Percentiles rank a stretch among this genome's conserved stretches.
These are phyloP conservation scores for Raffaelea ambrosiae DNA, from an alignment of 2,329 filamentous ascomycete species.

Conservation along the genomic window DNA sequence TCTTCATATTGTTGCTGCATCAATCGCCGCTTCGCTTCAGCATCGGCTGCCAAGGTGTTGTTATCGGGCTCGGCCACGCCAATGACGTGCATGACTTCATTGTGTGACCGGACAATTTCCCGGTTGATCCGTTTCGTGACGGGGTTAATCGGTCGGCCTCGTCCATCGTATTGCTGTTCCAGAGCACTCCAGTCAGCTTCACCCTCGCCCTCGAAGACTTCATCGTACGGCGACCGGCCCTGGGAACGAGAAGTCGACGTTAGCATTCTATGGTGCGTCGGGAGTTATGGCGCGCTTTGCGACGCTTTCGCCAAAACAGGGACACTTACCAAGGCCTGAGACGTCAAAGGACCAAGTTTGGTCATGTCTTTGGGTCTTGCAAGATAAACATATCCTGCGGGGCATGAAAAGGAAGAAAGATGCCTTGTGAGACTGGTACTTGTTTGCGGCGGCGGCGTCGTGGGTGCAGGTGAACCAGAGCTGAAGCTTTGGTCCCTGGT, in stretches of 20 bases:
- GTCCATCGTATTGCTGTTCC: slow-evolving; percentile 43
- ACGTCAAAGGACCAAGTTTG: slow-evolving; percentile 46
- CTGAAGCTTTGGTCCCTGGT: no score
- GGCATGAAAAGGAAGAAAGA: no score
- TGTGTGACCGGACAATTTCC: slow-evolving; percentile 51
- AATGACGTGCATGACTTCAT: slow-evolving; percentile 56
- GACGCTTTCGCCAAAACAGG: no score
- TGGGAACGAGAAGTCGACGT: slow-evolving; percentile 17
- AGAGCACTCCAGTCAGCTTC: slow-evolving; percentile 30
- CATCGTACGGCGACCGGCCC: slow-evolving; percentile 54
- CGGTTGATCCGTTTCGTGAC: slow-evolving; percentile 46
- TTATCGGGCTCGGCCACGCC: slow-evolving; percentile 53
- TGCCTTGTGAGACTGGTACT: no score
- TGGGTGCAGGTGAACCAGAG: no score
- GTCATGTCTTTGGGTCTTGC: slow-evolving; percentile 31
- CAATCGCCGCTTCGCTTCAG: slow-evolving; percentile 30
- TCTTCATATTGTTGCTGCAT: slow-evolving; percentile 40
- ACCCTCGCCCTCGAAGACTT: slow-evolving; percentile 42
- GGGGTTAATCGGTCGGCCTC: slow-evolving; percentile 47
- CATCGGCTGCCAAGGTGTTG: slow-evolving; percentile 20
- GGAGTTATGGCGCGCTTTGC: no score
- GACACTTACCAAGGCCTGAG: slow-evolving; percentile 42
- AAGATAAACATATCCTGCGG: no score
- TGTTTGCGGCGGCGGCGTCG: no score
- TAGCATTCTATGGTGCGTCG: no score